These are phyloP conservation scores for Phytophthora vignae DNA, from an alignment of 352 stramenopile species.

Conservation along the genomic window DNA sequence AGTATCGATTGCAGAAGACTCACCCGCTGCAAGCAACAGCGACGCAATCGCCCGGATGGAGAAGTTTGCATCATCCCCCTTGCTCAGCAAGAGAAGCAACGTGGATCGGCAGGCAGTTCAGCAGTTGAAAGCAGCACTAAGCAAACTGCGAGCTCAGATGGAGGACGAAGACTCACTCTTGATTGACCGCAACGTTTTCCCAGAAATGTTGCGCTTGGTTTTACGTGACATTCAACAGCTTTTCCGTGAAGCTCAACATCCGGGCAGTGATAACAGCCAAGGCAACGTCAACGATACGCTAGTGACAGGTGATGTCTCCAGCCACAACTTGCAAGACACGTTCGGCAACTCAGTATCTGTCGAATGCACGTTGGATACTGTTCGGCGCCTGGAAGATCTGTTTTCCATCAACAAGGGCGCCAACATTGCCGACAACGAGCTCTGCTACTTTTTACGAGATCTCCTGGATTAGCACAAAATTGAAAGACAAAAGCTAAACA, in stretches of 20 bases:
- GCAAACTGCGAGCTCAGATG: slow-evolving; percentile 60
- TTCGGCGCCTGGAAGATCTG: slow-evolving; percentile 58
- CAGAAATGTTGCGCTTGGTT: slow-evolving; percentile 32
- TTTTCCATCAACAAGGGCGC: slow-evolving; percentile 55
- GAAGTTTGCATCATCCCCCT: slow-evolving; percentile 52
- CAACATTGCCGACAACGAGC: slow-evolving; percentile 52
- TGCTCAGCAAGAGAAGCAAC: slow-evolving; percentile 58
- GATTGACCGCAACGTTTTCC: slow-evolving; percentile 49
- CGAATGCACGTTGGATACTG: slow-evolving; percentile 51
- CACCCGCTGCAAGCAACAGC: slow-evolving; percentile 20
- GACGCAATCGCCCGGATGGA: slow-evolving; percentile 47
- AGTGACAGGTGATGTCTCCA: neutral
- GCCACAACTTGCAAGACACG: slow-evolving; percentile 32
- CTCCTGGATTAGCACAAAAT: slow-evolving; percentile 51
- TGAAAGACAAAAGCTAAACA: slow-evolving; percentile 2
- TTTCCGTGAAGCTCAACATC: slow-evolving; percentile 31
- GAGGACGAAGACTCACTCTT: slow-evolving; percentile 73
- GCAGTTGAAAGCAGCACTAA: slow-evolving; percentile 45
- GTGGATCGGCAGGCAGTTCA: slow-evolving; percentile 42
- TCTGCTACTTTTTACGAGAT: slow-evolving; percentile 82
- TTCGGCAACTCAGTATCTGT: slow-evolving; percentile 62
- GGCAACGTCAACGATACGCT: neutral
- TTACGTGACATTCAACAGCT: slow-evolving; percentile 50
- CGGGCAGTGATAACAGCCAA: neutral
- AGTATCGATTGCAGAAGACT: slow-evolving; percentile 36